These are phyloP conservation scores for Cryptosporidium andersoni DNA, from an alignment of 169 alveolate genomes.

Conservation along the genomic window DNA sequence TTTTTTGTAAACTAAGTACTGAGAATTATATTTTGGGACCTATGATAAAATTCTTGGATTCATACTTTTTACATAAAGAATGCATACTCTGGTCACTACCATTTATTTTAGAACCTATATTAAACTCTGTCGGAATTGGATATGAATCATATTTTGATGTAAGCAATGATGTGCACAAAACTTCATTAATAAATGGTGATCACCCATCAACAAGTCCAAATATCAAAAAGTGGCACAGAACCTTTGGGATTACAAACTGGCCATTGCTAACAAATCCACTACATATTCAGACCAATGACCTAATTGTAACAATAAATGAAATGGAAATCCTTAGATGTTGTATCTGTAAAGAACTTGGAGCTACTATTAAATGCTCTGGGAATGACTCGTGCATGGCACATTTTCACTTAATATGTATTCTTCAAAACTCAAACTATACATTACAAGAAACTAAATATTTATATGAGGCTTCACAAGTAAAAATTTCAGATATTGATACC, in stretches of 20 bases:
- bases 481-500: background rate
- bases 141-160: conserved; percentile 58
- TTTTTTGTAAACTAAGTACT: too few relatives aligned
- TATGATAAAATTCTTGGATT: too few relatives aligned
- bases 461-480: background rate
- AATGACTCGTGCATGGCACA: conserved; percentile 49
- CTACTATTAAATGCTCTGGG: conserved; percentile 66
- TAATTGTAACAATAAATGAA: conserved; percentile 38
- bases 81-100: conserved; percentile 67
- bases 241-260: conserved; percentile 45
- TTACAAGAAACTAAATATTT: background rate
- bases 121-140: conserved; percentile 52
- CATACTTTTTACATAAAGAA: conserved; percentile 30
- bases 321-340: conserved; percentile 17
- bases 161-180: conserved; percentile 11
- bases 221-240: background rate
- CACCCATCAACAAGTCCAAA: background rate
- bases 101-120: conserved; percentile 49
- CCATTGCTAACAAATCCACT: conserved; percentile 47
- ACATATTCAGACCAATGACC: conserved; percentile 12
- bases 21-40: too few relatives aligned
- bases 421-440: background rate
- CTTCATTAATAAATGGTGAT: background rate
- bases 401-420: conserved; percentile 37
- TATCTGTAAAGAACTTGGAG: conserved; percentile 20